Evolutionary conservation across 148 eudicot species (phyloP), one percentile per base, ranked within the genome.

Genomic region (Amaranthus cruentus): DNA sequence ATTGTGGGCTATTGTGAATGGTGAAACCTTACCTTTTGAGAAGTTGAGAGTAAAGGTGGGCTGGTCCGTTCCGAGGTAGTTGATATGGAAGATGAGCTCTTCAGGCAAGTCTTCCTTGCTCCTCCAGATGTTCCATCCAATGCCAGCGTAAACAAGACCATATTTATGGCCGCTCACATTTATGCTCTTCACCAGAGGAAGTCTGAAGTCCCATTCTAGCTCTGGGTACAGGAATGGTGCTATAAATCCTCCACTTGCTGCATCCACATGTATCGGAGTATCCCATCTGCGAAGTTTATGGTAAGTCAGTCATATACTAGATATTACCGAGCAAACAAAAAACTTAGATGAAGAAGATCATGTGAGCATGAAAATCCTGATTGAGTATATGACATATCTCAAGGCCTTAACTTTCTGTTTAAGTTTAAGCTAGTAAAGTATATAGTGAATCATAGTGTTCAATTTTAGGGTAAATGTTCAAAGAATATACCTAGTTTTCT

Each of bases 211-310:
- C 84, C 84, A 82, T 55, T 71, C 82, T n/a, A 82, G 76, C 56
- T 82, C 81, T 44, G 84, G 84, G 73, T 70, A 82, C 2, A 82
- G 15, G 65, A 82, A 78, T n/a, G 84, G 84, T 8, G 84, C 84
- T 57, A 78, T 69, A 58, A 82, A 82, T 51, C 81, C 82, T 5
- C 84, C 82, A 56, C 84, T 79, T 11, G 79, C 84, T 55, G 84
- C 84, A 82, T 82, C 84, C 55, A 82, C 84, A 68, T 82, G 84
- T 55, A 82, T 82, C 7, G 84, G 84, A 51, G 84, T 78, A 7
- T 78, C 82, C 84, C 82, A 82, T 21, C 82, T 79, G 44, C 53
- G 9, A 75, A 7, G 6, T 60, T 4, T 3, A 11, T 47, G 61
- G 8, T 43, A 6, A 21, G 46, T 55, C 47, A 18, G 38, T 28